Conservation (phyloP, 176 grass and related monocot genomes). For the Aegilops sharonensis region DNA sequence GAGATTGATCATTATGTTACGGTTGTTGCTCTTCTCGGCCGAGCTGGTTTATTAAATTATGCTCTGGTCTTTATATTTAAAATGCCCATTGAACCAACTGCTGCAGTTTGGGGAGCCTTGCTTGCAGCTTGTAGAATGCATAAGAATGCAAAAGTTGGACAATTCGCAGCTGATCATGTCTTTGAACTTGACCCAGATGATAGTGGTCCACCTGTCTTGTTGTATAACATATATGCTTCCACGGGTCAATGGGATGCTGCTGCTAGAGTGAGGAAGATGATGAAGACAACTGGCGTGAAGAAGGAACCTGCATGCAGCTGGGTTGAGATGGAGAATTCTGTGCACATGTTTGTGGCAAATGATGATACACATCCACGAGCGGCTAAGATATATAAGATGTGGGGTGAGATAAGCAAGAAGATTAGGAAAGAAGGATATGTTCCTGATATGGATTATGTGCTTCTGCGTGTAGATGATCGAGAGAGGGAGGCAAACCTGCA, state of each 20-base stretch:
- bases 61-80: slow-evolving; percentile 54
- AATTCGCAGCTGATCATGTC: slow-evolving; percentile 50
- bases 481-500: slow-evolving; percentile 59
- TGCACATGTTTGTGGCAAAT: slow-evolving; percentile 76
- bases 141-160: slow-evolving; percentile 59
- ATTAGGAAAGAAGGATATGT: slow-evolving; percentile 67
- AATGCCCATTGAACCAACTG: slow-evolving; percentile 63
- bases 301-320: slow-evolving; percentile 84
- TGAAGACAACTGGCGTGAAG: slow-evolving; percentile 63
- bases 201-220: slow-evolving; percentile 55
- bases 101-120: slow-evolving; percentile 76
- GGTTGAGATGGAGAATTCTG: slow-evolving; percentile 63
- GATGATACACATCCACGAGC: slow-evolving; percentile 53
- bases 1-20: slow-evolving; percentile 64
- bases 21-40: slow-evolving; percentile 58
- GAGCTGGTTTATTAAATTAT: slow-evolving; percentile 58
- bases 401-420: slow-evolving; percentile 52
- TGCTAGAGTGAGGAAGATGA: slow-evolving; percentile 65
- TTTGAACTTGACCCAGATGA: slow-evolving; percentile 71
- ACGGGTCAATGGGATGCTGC: slow-evolving; percentile 61
- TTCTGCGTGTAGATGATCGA: slow-evolving; percentile 48
- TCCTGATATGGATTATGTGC: slow-evolving; percentile 56
- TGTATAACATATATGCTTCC: slow-evolving; percentile 78
- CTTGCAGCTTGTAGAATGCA: slow-evolving; percentile 78
- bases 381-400: slow-evolving; percentile 63